Evolutionary conservation across 1,284 basidiomycete genomes (phyloP), one percentile per base, ranked within the genome.

Genomic region (Trametes sp.): DNA sequence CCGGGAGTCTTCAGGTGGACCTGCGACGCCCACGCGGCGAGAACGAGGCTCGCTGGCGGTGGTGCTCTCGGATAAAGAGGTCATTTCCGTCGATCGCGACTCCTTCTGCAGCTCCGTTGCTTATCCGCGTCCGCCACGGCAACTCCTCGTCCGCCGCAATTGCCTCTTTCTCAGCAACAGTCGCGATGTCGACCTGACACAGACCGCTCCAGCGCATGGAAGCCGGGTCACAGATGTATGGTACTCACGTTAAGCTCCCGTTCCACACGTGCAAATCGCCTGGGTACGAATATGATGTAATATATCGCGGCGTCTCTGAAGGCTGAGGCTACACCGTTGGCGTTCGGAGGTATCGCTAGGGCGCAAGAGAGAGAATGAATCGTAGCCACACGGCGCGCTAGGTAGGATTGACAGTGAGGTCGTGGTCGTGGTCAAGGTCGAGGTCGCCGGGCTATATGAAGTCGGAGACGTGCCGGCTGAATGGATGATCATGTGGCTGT

Each of bases 41-140:
- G 76, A 77, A 75, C 70, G 75, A 76, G 76, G 74, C 68, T 66
- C 70, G 56, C 59, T 67, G 61, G 65, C 54, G 66, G 67, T 66
- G 33, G 59, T 55, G 60, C 64, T 66, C 63, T 67, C 65, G 66
- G 68, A 69, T 67, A 67, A 64, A 67, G 64, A 63, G 59, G 41
- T 68, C 70, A 71, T 71, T 65, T 71, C 70, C 70, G 70, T 64
- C 61, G 54, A 63, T 58, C 56, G 59, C 59, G 44, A 50, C 61
- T 63, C 52, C 57, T 50, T 48, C 55, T 48, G 31, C 49, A 46
- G 49, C 61, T 63, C 66, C 66, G 66, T 57, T 62, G 54, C 63
- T 63, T 64, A 67, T 64, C 66, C 61, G 63, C 64, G 31, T 51
- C 59, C 61, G 56, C 52, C 24, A 35, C 46, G 24, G 38, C 38